Evolutionary conservation across 148 eudicot species (phyloP).

Genomic region (Dianthus caryophyllus): DNA sequence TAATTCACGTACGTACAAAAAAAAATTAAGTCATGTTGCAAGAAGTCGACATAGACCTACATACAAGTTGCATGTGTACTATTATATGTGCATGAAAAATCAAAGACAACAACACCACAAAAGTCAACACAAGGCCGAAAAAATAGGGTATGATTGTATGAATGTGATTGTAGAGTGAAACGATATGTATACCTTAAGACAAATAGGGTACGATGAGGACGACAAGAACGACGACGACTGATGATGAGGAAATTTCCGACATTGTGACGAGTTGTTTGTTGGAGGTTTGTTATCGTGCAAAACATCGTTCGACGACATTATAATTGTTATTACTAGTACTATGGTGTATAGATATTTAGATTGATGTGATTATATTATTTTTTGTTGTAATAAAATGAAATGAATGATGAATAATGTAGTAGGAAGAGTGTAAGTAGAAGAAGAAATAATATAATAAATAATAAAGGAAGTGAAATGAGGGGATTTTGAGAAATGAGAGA

Average conservation of each 20-base stretch:
- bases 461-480: background rate
- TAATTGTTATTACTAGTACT: background rate
- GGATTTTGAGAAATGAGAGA: constrained; percentile 30
- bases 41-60: no score
- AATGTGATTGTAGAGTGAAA: constrained; percentile 8
- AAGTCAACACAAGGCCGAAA: constrained; percentile 20
- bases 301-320: constrained; percentile 10
- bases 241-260: constrained; percentile 10
- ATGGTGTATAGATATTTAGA: no score
- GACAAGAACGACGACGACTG: constrained; percentile 28
- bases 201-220: constrained; percentile 48
- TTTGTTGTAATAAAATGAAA: background rate
- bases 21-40: no score
- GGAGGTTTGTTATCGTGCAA: constrained; percentile 23
- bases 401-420: no score
- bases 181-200: constrained; percentile 71
- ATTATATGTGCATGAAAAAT: background rate
- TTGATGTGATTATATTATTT: background rate
- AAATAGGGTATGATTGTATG: background rate
- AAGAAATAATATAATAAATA: no score
- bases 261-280: constrained; percentile 15
- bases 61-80: no score
- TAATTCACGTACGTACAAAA: no score
- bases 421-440: background rate
- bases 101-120: constrained; percentile 10